Evolutionary conservation across 1,139 yeast species (phyloP), one percentile per base, ranked within the genome.

Genomic region (Wickerhamiella infanticola): DNA sequence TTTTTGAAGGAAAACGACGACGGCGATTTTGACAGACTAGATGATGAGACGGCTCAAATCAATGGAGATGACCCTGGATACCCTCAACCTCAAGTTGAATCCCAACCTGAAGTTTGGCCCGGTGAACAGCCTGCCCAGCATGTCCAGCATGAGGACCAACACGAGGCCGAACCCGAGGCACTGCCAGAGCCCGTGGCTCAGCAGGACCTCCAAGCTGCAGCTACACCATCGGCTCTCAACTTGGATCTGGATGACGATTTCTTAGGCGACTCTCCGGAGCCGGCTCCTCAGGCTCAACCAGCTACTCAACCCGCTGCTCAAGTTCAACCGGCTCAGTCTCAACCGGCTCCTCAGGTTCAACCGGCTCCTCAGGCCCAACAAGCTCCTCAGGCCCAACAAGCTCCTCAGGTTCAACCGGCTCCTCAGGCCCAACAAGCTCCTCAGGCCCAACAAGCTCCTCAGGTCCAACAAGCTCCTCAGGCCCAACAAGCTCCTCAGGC

Each of bases 161-260:
- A 52, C 18, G 4, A 23, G 44, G 40, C 6, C 4, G 29, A 11
- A 2, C 18, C 44, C n/a, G 44, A 42, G 41, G 11, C 29, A 3
- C 23, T 24, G 23, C 5, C 40, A 4, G 33, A 6, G 3, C 8
- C 9, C 26, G 39, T 5, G 5, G 41, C 36, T 39, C 31, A 24
- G 4, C 5, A 39, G 9, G 43, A 31, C 9, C 18, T 41, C 11
- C 40, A 44, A 26, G 7, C 5, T 18, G 25, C 29, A 5, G 39
- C 42, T 11, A 31, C 6, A 35, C 35, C 40, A n/a, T 24, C 29
- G 37, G 18, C 42, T 1, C 24, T 26, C n/a, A 39, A 35, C 41
- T 52, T 53, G 5, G 42, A 47, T 13, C 42, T 44, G 5, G 56
- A 50, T 25, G 54, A 52, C 23, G 58, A 53, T 25, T 47, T 53